Percentiles rank a stretch among this genome's conserved stretches.
Conservation (phyloP, 495 filamentous ascomycete genomes). For the Hypoxylon lienhwacheense region DNA sequence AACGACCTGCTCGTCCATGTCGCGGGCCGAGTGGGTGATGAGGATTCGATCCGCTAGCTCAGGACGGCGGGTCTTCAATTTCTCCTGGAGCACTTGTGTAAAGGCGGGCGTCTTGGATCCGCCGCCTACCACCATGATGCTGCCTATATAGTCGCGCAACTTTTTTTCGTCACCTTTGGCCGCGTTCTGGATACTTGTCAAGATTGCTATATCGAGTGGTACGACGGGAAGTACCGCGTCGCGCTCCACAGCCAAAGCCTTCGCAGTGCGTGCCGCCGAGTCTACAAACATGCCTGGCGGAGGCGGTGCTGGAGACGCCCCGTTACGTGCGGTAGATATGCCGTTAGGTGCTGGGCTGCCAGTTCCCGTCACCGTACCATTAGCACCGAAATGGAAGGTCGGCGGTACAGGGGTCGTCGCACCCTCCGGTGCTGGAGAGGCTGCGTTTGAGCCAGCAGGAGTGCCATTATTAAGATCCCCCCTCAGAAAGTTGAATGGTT, state of each 20-base stretch:
- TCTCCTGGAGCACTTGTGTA: constrained; percentile 76
- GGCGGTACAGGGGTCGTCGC: constrained; percentile 66
- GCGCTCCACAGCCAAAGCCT: constrained; percentile 63
- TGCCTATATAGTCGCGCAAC: constrained; percentile 84
- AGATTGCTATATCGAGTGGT: constrained; percentile 84
- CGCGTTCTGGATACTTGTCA: constrained; percentile 83
- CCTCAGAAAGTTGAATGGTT: constrained; percentile 60
- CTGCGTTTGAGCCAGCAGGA: constrained; percentile 80
- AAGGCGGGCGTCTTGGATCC: constrained; percentile 80
- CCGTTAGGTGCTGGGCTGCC: constrained; percentile 50
- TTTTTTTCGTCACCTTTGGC: constrained; percentile 89
- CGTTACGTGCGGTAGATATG: constrained; percentile 41
- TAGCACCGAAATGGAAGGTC: constrained; percentile 53
- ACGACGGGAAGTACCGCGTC: constrained; percentile 81
- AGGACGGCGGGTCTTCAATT: constrained; percentile 67
- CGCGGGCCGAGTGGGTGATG: constrained; percentile 82
- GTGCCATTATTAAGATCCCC: constrained; percentile 63
- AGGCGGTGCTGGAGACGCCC: constrained; percentile 52
- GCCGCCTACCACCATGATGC: constrained; percentile 95
- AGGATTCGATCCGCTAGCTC: constrained; percentile 79
- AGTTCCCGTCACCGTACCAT: constrained; percentile 47
- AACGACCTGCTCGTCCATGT: constrained; percentile 92
- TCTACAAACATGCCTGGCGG: constrained; percentile 41
- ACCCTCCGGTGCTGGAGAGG: constrained; percentile 81
- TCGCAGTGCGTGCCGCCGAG: constrained; percentile 48